phyloP scores from a whole-genome alignment of 2,329 filamentous ascomycete genomes.

The Aspergillus sp. region DNA sequence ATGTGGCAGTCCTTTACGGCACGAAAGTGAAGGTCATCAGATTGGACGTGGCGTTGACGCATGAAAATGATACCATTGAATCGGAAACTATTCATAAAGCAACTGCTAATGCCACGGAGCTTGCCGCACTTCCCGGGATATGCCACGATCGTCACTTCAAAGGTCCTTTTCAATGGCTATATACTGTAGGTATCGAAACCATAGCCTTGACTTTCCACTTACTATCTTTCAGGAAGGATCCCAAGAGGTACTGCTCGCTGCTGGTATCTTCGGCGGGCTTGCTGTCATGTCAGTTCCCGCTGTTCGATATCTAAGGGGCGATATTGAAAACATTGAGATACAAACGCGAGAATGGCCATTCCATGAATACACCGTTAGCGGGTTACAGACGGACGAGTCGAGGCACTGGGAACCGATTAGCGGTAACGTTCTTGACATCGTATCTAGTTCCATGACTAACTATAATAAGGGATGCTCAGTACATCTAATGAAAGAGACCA shows the following conservation, averaged over 20 bases:
- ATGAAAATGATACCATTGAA: not conserved
- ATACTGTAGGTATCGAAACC: constrained; percentile 18
- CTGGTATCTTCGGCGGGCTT: constrained; percentile 19
- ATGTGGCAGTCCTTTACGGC: constrained; percentile 24
- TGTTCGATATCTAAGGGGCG: constrained; percentile 10
- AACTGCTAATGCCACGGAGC: constrained; percentile 10
- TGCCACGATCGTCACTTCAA: constrained; percentile 15
- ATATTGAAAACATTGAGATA: constrained; percentile 2
- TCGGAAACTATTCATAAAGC: constrained; percentile 3
- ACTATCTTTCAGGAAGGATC: constrained; percentile 15
- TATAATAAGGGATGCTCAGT: constrained; percentile 18
- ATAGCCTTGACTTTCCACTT: constrained; percentile 1
- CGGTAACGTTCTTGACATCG: constrained; percentile 15
- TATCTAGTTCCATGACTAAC: constrained; percentile 8
- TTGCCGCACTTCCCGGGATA: constrained; percentile 3
- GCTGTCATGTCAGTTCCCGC: constrained; percentile 16
- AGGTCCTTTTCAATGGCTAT: constrained; percentile 27
- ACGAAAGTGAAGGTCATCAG: constrained; percentile 22
- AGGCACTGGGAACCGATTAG: constrained; percentile 28
- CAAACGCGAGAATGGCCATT: constrained; percentile 16
- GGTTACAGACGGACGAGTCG: constrained; percentile 4
- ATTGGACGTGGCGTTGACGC: constrained; percentile 11
- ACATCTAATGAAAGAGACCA: constrained; percentile 7
- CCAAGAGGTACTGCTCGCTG: constrained; percentile 16
- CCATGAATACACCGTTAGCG: constrained; percentile 8